Evolutionary conservation across 306 rosid genomes (phyloP).

Genomic region (Corylus heterophylla): DNA sequence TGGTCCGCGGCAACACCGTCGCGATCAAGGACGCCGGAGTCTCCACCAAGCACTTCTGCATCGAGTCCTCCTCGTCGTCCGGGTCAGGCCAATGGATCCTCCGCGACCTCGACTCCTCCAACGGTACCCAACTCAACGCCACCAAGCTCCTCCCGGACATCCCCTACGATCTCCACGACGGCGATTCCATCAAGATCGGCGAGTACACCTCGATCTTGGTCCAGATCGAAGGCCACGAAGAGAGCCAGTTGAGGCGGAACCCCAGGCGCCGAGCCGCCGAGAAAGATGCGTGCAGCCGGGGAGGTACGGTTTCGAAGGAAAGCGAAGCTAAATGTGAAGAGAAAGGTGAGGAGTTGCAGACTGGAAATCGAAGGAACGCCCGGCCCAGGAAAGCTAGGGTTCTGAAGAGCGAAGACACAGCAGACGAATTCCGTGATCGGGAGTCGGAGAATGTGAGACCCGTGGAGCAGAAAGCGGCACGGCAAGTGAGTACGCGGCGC

Average conservation of each 20-base stretch:
- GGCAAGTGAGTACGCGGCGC: conserved; percentile 12
- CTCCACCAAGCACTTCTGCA: conserved; percentile 71
- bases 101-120: conserved; percentile 74
- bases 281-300: conserved; percentile 13
- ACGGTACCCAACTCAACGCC: conserved; percentile 75
- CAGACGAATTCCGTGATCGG: conserved; percentile 8
- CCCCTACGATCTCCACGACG: conserved; percentile 43
- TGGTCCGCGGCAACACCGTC: conserved; percentile 62
- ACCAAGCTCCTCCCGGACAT: conserved; percentile 33
- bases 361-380: conserved; percentile 20
- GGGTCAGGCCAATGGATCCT: conserved; percentile 52
- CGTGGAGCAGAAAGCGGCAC: conserved; percentile 1
- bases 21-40: conserved; percentile 71
- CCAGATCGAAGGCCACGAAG: conserved; percentile 24
- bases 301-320: conserved; percentile 26
- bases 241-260: conserved; percentile 37
- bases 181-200: conserved; percentile 61
- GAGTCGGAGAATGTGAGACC: conserved; percentile 16
- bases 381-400: conserved; percentile 34
- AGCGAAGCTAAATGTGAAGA: conserved; percentile 8
- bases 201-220: conserved; percentile 60
- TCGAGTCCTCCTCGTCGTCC: conserved; percentile 34
- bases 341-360: conserved; percentile 13
- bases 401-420: conserved; percentile 18
- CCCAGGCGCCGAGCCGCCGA: conserved; percentile 44